Percentiles rank a stretch among this genome's conserved stretches.
phyloP scores from a whole-genome alignment of 2,329 filamentous ascomycete species.

The Coniella vitis region DNA sequence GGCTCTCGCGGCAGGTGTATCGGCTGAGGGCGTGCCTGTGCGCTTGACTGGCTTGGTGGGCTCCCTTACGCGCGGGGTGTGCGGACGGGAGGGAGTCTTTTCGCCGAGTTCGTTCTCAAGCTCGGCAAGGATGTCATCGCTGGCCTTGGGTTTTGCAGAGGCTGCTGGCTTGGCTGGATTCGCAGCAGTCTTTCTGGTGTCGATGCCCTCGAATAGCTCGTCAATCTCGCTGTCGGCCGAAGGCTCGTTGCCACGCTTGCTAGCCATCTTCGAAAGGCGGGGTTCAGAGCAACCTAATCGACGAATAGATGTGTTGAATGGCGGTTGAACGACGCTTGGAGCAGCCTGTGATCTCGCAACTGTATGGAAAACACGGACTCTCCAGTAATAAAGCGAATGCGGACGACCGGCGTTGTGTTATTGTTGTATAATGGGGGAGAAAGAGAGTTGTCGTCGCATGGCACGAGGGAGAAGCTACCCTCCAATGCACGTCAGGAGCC shows the following conservation, averaged over 20 bases:
- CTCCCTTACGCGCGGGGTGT: slow-evolving; percentile 69
- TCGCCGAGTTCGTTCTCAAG: slow-evolving; percentile 71
- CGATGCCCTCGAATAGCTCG: slow-evolving; percentile 59
- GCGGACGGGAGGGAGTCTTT: slow-evolving; percentile 67
- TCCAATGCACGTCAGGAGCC: slow-evolving; percentile 4
- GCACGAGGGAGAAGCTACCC: neutral
- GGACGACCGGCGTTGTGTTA: too few relatives aligned
- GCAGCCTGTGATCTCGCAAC: too few relatives aligned
- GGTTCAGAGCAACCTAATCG: too few relatives aligned
- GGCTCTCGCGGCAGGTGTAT: slow-evolving; percentile 37
- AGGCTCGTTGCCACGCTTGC: slow-evolving; percentile 51
- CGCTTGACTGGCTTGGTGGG: slow-evolving; percentile 44
- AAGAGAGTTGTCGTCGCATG: neutral
- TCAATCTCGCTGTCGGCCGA: slow-evolving; percentile 56
- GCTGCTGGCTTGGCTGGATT: slow-evolving; percentile 35
- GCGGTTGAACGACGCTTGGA: too few relatives aligned
- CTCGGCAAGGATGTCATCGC: slow-evolving; percentile 77
- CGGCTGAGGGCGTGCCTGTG: slow-evolving; percentile 41
- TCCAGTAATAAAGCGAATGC: too few relatives aligned
- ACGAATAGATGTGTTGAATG: too few relatives aligned
- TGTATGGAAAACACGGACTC: too few relatives aligned
- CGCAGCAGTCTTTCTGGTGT: slow-evolving; percentile 43
- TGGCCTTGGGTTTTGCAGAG: slow-evolving; percentile 40
- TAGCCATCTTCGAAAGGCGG: slow-evolving; percentile 41
- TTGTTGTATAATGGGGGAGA: neutral